These are phyloP conservation scores for Lumnitzera racemosa DNA, from an alignment of 345 rosid species.

Conservation along the genomic window DNA sequence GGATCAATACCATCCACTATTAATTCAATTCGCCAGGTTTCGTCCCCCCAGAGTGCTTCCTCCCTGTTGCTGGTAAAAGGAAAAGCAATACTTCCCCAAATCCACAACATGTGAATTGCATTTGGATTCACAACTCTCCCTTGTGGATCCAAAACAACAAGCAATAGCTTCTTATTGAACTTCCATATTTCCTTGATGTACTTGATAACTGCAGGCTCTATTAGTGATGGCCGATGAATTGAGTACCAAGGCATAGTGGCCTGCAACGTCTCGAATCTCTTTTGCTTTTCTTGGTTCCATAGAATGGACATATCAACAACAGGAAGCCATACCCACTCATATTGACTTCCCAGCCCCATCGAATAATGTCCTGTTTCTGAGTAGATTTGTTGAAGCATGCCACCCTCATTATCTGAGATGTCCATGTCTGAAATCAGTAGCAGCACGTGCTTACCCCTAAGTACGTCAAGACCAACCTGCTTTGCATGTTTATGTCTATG, in stretches of 20 bases:
- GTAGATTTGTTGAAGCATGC: constrained; percentile 32
- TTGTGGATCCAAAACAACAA: constrained; percentile 51
- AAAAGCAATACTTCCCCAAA: constrained; percentile 53
- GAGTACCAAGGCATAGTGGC: constrained; percentile 55
- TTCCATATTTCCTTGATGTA: constrained; percentile 60
- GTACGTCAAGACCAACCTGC: constrained; percentile 39
- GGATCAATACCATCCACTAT: constrained; percentile 39
- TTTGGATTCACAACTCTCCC: constrained; percentile 43
- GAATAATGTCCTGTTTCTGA: constrained; percentile 24
- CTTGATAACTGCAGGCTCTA: constrained; percentile 38
- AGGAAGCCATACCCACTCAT: constrained; percentile 63
- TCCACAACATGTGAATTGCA: constrained; percentile 64
- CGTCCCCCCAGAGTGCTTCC: constrained; percentile 58
- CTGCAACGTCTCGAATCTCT: constrained; percentile 22
- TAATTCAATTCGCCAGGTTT: constrained; percentile 42
- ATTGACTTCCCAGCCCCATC: constrained; percentile 33
- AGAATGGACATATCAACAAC: constrained; percentile 30
- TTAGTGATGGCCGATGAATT: constrained; percentile 37
- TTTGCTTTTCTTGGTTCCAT: constrained; percentile 19
- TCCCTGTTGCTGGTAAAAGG: constrained; percentile 52
- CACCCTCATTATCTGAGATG: constrained; percentile 25
- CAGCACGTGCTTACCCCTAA: constrained; percentile 46
- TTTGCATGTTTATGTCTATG: background rate
- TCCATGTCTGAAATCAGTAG: constrained; percentile 51
- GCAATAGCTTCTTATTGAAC: constrained; percentile 41